These are phyloP conservation scores for Lactarius akahatsu DNA, from an alignment of 768 basidiomycete species.

Conservation along the genomic window DNA sequence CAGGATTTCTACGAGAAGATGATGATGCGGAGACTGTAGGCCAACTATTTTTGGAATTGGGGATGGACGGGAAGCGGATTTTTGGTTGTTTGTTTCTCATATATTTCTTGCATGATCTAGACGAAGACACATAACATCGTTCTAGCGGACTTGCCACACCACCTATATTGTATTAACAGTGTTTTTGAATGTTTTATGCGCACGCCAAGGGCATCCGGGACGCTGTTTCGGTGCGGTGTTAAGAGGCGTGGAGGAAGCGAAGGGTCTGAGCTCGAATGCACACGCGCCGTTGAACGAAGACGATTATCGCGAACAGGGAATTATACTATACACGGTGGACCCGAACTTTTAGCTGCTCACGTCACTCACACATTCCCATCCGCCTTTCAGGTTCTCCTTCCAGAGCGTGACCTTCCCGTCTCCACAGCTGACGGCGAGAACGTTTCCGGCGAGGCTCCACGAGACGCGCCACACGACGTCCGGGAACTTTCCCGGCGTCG, in stretches of 20 bases:
- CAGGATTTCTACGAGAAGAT: slow-evolving; percentile 47
- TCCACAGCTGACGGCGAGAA: slow-evolving; percentile 94
- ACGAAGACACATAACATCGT: background rate
- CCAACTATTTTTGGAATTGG: background rate
- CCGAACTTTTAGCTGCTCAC: slow-evolving; percentile 66
- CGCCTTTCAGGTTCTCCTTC: slow-evolving; percentile 96
- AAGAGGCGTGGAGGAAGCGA: background rate
- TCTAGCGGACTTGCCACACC: background rate
- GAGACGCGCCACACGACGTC: slow-evolving; percentile 99
- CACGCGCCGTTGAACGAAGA: background rate
- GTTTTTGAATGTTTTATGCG: background rate
- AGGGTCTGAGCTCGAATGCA: too few species aligned
- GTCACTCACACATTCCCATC: slow-evolving; percentile 96
- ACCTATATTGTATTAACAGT: background rate
- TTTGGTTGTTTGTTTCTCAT: background rate
- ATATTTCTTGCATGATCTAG: slow-evolving; percentile 5
- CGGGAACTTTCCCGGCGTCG: slow-evolving; percentile 78
- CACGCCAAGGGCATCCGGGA: background rate
- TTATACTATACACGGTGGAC: slow-evolving; percentile 16
- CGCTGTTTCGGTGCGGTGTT: too few species aligned
- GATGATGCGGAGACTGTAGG: slow-evolving; percentile 26
- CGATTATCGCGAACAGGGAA: slow-evolving; percentile 11
- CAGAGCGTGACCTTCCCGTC: slow-evolving; percentile 98
- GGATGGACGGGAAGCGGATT: background rate
- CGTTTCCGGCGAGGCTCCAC: slow-evolving; percentile 95